phyloP scores from a whole-genome alignment of 2,329 filamentous ascomycete species.

The Neofusicoccum kwambonambiense region DNA sequence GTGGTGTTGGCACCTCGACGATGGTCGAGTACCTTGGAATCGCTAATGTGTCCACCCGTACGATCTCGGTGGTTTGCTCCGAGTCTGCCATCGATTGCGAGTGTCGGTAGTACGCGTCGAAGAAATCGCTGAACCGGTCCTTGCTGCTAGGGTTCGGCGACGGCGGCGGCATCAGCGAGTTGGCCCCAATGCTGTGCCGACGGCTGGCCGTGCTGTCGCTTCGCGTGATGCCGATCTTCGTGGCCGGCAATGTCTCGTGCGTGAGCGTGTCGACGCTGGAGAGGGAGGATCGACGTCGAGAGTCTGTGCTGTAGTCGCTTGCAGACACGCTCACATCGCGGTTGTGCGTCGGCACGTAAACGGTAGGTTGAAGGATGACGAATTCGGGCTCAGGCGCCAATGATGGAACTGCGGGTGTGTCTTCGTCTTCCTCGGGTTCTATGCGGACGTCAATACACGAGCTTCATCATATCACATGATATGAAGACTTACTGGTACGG shows the following conservation, averaged over 20 bases:
- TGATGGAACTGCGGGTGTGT: not conserved
- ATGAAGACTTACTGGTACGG: not conserved
- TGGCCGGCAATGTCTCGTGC: not conserved
- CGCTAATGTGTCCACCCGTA: conserved; percentile 22
- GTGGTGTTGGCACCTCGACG: conserved; percentile 29
- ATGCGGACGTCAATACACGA: not conserved
- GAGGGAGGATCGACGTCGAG: not conserved
- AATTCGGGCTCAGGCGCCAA: not conserved
- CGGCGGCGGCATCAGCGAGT: not conserved
- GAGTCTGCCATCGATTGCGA: conserved; percentile 22
- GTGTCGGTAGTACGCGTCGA: conserved; percentile 39
- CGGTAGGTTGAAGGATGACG: conserved; percentile 2
- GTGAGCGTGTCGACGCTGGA: conserved; percentile 5
- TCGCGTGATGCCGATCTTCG: not conserved
- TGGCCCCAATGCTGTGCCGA: not conserved
- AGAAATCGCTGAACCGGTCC: conserved; percentile 36
- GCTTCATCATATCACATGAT: no score
- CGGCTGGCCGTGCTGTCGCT: conserved; percentile 1
- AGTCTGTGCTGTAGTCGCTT: conserved; percentile 9
- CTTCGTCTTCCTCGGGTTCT: conserved; percentile 2
- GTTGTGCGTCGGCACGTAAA: not conserved
- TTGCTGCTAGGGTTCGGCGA: conserved; percentile 23
- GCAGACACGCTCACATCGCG: not conserved
- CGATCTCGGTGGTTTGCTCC: conserved; percentile 19
- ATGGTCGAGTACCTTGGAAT: conserved; percentile 28